These are phyloP conservation scores for Cryptococcus sp. DNA, from an alignment of 1,284 basidiomycete genomes.

Conservation along the genomic window DNA sequence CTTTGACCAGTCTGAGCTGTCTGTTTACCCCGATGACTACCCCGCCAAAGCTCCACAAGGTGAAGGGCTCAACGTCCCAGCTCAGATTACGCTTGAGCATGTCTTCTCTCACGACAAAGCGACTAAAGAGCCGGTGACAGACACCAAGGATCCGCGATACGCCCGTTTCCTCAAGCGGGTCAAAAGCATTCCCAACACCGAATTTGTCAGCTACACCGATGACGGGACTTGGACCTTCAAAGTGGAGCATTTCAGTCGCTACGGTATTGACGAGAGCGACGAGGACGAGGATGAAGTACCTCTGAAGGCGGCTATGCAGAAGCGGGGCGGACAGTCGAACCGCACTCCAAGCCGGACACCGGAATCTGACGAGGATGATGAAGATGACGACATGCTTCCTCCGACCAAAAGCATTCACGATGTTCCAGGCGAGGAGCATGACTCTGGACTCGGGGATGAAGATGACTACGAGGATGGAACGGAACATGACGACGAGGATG, in stretches of 20 bases:
- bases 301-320: constrained; percentile 3
- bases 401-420: constrained; percentile 44
- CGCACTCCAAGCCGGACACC: constrained; percentile 13
- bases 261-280: constrained; percentile 50
- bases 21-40: constrained; percentile 87
- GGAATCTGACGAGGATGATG: constrained; percentile 16
- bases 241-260: constrained; percentile 79
- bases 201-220: constrained; percentile 75
- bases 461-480: constrained; percentile 16
- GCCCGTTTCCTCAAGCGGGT: constrained; percentile 80
- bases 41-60: constrained; percentile 78
- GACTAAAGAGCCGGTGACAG: constrained; percentile 85
- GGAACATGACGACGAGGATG: constrained; percentile 29
- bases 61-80: constrained; percentile 84
- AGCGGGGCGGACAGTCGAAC: constrained; percentile 5
- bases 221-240: constrained; percentile 91
- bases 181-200: constrained; percentile 80
- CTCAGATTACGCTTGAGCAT: constrained; percentile 73
- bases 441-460: constrained; percentile 26
- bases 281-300: constrained; percentile 38
- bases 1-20: constrained; percentile 88
- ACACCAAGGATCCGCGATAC: constrained; percentile 70
- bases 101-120: constrained; percentile 93
- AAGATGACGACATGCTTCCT: constrained; percentile 43
- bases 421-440: constrained; percentile 25